Conservation (phyloP, 768 basidiomycete species). For the Rhodosporidiobolus odoratus region DNA sequence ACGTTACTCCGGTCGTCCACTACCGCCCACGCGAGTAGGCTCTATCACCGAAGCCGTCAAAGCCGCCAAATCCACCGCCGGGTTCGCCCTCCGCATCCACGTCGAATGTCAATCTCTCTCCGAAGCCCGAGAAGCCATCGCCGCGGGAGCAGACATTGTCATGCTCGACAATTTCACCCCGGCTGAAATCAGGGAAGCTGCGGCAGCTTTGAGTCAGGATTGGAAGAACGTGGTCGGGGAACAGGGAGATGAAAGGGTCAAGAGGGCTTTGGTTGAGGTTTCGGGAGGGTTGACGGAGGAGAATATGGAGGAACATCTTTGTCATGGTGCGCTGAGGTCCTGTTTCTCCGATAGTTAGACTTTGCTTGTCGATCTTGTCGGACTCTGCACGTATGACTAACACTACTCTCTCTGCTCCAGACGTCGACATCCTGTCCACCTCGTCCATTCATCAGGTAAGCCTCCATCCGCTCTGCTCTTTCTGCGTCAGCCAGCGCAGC, state of each 20-base stretch:
- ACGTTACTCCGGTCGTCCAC: background rate
- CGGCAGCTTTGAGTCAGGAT: constrained; percentile 65
- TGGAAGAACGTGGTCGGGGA: constrained; percentile 55
- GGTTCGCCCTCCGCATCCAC: constrained; percentile 84
- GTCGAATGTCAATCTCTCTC: constrained; percentile 84
- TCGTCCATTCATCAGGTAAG: constrained; percentile 84
- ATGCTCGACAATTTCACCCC: constrained; percentile 44
- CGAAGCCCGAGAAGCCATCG: constrained; percentile 95
- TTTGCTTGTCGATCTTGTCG: background rate
- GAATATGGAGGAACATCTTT: constrained; percentile 72
- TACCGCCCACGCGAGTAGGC: constrained; percentile 51
- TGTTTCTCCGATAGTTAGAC: background rate
- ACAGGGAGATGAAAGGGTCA: constrained; percentile 10
- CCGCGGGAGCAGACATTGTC: constrained; percentile 59
- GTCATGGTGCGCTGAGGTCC: constrained; percentile 62
- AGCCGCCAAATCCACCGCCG: constrained; percentile 79
- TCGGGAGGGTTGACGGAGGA: constrained; percentile 90
- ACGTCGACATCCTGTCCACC: constrained; percentile 90
- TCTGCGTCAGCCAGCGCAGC: constrained; percentile 60
- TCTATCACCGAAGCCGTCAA: constrained; percentile 84
- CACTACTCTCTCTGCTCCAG: constrained; percentile 49
- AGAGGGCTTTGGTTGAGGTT: constrained; percentile 77
- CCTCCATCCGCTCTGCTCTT: constrained; percentile 85
- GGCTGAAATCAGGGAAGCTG: constrained; percentile 61
- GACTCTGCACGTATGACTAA: background rate